Conservation (phyloP, 257 asterid genomes). For the Hygrophila difformis region DNA sequence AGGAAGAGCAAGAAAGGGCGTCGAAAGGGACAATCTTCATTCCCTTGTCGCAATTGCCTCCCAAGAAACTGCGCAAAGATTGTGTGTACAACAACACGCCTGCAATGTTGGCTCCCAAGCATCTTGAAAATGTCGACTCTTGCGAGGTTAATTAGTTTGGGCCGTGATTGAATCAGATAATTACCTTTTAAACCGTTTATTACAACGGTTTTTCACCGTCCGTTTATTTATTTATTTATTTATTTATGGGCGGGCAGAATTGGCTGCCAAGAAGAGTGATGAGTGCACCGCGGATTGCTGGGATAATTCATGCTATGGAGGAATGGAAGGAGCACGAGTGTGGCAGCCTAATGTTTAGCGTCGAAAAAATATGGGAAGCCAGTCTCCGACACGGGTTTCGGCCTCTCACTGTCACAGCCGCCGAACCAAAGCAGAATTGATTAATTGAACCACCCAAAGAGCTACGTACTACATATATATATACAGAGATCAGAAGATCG, state of each 20-base stretch:
- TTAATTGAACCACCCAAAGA: too few species aligned
- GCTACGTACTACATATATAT: too few species aligned
- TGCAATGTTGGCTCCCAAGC: slow-evolving; percentile 65
- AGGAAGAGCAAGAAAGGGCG: slow-evolving; percentile 57
- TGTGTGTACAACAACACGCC: slow-evolving; percentile 63
- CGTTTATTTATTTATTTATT: not conserved
- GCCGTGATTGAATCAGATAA: too few species aligned
- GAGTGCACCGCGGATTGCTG: slow-evolving; percentile 51
- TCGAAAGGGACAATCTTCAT: slow-evolving; percentile 63
- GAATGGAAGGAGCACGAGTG: slow-evolving; percentile 41
- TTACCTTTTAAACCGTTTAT: too few species aligned
- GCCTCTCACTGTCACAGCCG: too few species aligned
- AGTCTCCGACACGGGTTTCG: slow-evolving; percentile 39
- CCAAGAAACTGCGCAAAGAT: slow-evolving; percentile 56
- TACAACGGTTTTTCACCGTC: not conserved
- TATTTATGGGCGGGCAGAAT: slow-evolving; percentile 23
- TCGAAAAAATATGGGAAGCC: slow-evolving; percentile 36
- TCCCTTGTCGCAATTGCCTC: slow-evolving; percentile 73
- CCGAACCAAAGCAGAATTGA: too few species aligned
- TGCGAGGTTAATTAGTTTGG: slow-evolving; percentile 71
- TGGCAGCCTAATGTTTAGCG: slow-evolving; percentile 28
- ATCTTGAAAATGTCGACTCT: slow-evolving; percentile 71
- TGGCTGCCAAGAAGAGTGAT: slow-evolving; percentile 49
- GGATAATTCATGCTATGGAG: slow-evolving; percentile 39
- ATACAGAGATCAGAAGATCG: too few species aligned